These are phyloP conservation scores for Calonectria hawksworthii DNA, from an alignment of 2,329 filamentous ascomycete genomes.

Conservation along the genomic window DNA sequence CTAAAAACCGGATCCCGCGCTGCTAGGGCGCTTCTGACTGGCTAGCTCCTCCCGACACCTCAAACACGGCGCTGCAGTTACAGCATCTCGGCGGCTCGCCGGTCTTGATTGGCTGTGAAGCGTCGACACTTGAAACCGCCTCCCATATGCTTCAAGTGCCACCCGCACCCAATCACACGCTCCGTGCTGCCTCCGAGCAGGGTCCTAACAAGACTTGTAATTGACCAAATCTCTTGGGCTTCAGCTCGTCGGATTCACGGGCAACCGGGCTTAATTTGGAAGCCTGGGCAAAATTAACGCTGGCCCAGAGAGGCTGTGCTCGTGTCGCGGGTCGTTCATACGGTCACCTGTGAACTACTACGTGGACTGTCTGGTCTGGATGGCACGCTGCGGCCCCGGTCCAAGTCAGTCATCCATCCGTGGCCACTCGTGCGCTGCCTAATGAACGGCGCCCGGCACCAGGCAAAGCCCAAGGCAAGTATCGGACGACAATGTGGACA, in stretches of 20 bases:
- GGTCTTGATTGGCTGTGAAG: conserved; percentile 15
- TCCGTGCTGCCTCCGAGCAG: conserved; percentile 3
- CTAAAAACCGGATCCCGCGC: conserved; percentile 12
- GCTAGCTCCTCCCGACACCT: not conserved
- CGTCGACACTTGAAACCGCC: conserved; percentile 26
- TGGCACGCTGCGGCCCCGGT: not conserved
- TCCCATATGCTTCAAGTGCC: conserved; percentile 14
- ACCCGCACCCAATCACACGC: not conserved
- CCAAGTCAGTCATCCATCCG: not conserved
- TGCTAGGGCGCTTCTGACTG: conserved; percentile 10
- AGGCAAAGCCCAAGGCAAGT: not conserved
- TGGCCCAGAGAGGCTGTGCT: conserved; percentile 23
- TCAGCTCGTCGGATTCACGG: conserved; percentile 1
- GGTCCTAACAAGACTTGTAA: not conserved
- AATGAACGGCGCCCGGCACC: not conserved
- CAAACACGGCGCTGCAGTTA: conserved; percentile 27
- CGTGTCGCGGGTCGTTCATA: conserved; percentile 1
- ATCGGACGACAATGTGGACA: conserved; percentile 10
- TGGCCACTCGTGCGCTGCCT: not conserved
- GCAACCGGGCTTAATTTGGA: not conserved
- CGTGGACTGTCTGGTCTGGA: not conserved
- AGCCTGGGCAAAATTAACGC: conserved; percentile 8
- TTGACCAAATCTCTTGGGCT: conserved; percentile 11
- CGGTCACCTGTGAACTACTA: conserved; percentile 11
- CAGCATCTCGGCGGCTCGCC: conserved; percentile 24